phyloP scores from a whole-genome alignment of 164 flowering plant species.

The Akebia trifoliata region DNA sequence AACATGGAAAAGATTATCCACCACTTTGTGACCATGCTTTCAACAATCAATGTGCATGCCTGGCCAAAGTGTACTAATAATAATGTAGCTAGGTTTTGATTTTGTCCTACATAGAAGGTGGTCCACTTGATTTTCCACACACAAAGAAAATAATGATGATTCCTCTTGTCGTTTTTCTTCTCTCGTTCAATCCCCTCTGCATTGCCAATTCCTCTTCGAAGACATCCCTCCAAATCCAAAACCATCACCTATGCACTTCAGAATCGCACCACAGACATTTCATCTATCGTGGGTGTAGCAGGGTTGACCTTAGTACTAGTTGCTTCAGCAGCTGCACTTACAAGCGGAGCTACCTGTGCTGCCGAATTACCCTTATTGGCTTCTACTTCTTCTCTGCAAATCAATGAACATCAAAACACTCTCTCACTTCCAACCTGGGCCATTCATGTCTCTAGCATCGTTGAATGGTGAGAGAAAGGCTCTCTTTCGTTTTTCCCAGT shows the following conservation, averaged over 20 bases:
- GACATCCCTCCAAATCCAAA: neutral
- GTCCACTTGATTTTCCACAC: no score
- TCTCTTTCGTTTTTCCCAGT: neutral
- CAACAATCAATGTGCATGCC: no score
- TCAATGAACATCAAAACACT: slow-evolving; percentile 75
- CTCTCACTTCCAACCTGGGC: slow-evolving; percentile 97
- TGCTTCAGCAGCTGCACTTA: slow-evolving; percentile 4
- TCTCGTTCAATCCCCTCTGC: neutral
- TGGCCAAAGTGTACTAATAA: no score
- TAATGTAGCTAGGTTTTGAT: no score
- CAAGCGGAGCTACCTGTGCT: slow-evolving; percentile 40
- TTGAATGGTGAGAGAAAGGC: slow-evolving; percentile 57
- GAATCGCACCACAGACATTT: neutral
- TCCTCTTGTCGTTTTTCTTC: neutral
- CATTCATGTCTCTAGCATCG: slow-evolving; percentile 88
- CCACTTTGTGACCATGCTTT: no score
- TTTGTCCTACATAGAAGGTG: no score
- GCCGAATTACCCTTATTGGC: slow-evolving; percentile 30
- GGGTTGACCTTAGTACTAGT: slow-evolving; percentile 30
- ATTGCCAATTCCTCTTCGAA: neutral
- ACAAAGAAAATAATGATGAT: no score
- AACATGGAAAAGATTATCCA: no score
- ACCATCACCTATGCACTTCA: neutral
- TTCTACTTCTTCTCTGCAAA: slow-evolving; percentile 23
- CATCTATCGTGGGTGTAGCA: slow-evolving; percentile 30